Evolutionary conservation across 108 stramenopile genomes (phyloP).

Genomic region (Mediolabrus comicus): DNA sequence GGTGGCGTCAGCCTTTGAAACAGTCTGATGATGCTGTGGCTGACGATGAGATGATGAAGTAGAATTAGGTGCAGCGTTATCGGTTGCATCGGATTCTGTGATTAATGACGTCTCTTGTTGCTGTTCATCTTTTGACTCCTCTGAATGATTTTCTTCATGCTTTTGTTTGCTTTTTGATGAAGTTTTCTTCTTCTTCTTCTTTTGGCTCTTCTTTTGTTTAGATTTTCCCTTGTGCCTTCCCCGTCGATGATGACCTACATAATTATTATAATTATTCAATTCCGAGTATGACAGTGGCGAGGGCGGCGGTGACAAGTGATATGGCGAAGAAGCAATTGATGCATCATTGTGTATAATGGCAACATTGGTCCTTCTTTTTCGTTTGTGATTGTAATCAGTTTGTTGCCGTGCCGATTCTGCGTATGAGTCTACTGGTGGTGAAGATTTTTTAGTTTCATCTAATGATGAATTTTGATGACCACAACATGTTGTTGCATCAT

Average conservation of each 20-base stretch:
- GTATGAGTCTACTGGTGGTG: too few species aligned
- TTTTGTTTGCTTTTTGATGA: not conserved
- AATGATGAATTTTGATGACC: too few species aligned
- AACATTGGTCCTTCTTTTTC: not conserved
- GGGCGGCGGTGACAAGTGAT: not conserved
- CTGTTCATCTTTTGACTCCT: not conserved
- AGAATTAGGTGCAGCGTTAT: not conserved
- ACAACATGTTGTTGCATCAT: too few species aligned
- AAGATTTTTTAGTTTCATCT: too few species aligned
- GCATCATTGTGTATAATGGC: constrained; percentile 16
- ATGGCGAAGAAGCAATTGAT: constrained; percentile 15
- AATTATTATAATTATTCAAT: not conserved
- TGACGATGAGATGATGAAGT: not conserved
- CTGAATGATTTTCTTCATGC: not conserved
- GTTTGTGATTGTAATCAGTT: not conserved
- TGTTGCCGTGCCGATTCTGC: not conserved
- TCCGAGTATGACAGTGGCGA: not conserved
- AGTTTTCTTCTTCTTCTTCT: not conserved
- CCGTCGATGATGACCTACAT: not conserved
- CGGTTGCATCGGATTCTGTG: not conserved
- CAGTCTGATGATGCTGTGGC: not conserved
- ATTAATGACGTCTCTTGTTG: not conserved
- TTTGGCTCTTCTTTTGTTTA: not conserved
- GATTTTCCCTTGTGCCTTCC: not conserved
- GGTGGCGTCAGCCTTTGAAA: not conserved